A percentile compares a stretch with the other conserved stretches of the same genome.
These are phyloP conservation scores for Tulasnella calospora DNA, from an alignment of 768 basidiomycete species.

Conservation along the genomic window DNA sequence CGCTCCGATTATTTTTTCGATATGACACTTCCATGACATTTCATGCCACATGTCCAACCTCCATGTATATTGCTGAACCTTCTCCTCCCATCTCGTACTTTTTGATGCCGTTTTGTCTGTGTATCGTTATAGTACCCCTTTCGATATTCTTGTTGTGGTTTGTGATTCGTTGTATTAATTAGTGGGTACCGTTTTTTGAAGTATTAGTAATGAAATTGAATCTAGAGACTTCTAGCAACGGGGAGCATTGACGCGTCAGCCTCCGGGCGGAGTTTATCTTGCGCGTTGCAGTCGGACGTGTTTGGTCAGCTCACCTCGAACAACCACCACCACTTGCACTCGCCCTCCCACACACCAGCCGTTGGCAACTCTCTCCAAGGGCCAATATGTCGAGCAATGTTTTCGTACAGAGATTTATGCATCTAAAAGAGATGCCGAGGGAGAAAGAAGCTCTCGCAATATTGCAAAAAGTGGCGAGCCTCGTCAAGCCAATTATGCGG, in stretches of 20 bases:
- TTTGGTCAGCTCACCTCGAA: not conserved
- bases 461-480: conserved; percentile 63
- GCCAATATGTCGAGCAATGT: conserved; percentile 10
- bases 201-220: not conserved
- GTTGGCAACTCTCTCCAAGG: not conserved
- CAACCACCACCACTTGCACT: not conserved
- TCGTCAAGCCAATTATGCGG: conserved; percentile 92
- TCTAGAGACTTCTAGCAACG: not conserved
- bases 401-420: conserved; percentile 53
- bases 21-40: not conserved
- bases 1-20: not conserved
- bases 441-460: conserved; percentile 62
- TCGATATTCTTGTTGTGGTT: not conserved
- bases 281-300: not conserved
- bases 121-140: not conserved
- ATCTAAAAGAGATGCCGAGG: conserved; percentile 63
- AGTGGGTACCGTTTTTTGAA: not conserved
- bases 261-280: not conserved
- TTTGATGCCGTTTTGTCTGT: not conserved
- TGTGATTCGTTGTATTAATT: not conserved
- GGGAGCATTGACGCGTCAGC: not conserved
- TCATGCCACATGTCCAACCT: not conserved
- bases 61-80: not conserved
- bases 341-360: not conserved
- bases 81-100: not conserved